These are phyloP conservation scores for Triticum monococcum DNA, from an alignment of 176 grass and related monocot species.

Conservation along the genomic window DNA sequence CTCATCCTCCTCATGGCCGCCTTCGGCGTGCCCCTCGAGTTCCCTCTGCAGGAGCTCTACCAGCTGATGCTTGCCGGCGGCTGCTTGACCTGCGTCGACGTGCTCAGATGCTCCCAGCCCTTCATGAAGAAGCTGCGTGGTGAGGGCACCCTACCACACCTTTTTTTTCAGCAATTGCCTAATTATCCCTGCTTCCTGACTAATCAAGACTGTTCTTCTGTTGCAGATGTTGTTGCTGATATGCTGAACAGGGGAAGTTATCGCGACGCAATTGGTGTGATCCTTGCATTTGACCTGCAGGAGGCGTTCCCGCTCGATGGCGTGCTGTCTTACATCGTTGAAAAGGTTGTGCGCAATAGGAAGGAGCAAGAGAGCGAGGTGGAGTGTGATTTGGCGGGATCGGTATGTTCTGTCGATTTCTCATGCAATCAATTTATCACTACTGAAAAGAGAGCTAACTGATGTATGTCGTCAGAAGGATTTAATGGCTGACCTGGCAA, in stretches of 20 bases:
- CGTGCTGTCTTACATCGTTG: conserved; percentile 36
- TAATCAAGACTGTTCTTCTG: neutral
- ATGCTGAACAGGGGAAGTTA: conserved; percentile 51
- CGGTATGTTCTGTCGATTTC: conserved; percentile 4
- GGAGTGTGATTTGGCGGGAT: neutral
- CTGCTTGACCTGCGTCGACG: conserved; percentile 25
- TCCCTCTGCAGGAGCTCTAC: conserved; percentile 40
- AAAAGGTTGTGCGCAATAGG: conserved; percentile 27
- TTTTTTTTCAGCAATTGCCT: neutral
- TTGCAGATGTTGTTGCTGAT: conserved; percentile 51
- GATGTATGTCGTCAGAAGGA: neutral
- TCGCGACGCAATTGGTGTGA: conserved; percentile 34
- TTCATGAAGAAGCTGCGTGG: conserved; percentile 45
- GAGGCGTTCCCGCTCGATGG: conserved; percentile 32
- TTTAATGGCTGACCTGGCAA: neutral
- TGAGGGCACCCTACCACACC: neutral
- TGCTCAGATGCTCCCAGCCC: conserved; percentile 48
- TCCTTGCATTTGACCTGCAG: conserved; percentile 57
- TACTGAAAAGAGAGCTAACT: neutral
- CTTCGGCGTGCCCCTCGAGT: conserved; percentile 49
- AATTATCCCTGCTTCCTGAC: neutral
- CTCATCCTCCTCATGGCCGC: conserved; percentile 46
- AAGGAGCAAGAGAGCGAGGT: neutral
- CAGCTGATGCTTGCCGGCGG: conserved; percentile 26
- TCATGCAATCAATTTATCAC: neutral